These are phyloP conservation scores for Didymella pinodella DNA, from an alignment of 2,329 filamentous ascomycete genomes.

Conservation along the genomic window DNA sequence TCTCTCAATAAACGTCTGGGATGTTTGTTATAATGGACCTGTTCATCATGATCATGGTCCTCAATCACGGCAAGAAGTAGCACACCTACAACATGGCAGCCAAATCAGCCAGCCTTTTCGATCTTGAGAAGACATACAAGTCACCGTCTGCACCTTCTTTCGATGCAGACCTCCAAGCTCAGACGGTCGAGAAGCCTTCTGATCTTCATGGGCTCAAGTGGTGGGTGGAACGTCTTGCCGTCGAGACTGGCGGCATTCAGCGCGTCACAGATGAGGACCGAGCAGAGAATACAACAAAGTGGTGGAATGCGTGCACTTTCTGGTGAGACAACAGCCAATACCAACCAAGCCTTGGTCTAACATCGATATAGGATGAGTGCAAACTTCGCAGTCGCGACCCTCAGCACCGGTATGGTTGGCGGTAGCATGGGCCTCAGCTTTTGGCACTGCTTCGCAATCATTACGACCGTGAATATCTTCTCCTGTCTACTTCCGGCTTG, in stretches of 20 bases:
- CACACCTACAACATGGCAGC: not conserved
- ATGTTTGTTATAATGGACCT: not conserved
- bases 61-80: not conserved
- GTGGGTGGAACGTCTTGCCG: conserved; percentile 26
- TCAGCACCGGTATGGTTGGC: conserved; percentile 46
- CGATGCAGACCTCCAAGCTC: not conserved
- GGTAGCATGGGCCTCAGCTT: conserved; percentile 46
- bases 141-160: not conserved
- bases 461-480: conserved; percentile 45
- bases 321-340: conserved; percentile 21
- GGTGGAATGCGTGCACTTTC: conserved; percentile 40
- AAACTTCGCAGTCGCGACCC: conserved; percentile 47
- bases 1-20: not conserved
- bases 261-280: conserved; percentile 34
- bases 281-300: conserved; percentile 30
- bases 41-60: not conserved
- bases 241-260: conserved; percentile 35
- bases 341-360: not conserved
- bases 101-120: not conserved
- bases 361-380: not conserved
- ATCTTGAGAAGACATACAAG: not conserved
- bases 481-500: conserved; percentile 41
- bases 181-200: not conserved
- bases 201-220: not conserved
- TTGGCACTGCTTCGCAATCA: conserved; percentile 51